These are phyloP conservation scores for Actinidia chinensis DNA, from an alignment of 179 eudicot species.

Conservation along the genomic window DNA sequence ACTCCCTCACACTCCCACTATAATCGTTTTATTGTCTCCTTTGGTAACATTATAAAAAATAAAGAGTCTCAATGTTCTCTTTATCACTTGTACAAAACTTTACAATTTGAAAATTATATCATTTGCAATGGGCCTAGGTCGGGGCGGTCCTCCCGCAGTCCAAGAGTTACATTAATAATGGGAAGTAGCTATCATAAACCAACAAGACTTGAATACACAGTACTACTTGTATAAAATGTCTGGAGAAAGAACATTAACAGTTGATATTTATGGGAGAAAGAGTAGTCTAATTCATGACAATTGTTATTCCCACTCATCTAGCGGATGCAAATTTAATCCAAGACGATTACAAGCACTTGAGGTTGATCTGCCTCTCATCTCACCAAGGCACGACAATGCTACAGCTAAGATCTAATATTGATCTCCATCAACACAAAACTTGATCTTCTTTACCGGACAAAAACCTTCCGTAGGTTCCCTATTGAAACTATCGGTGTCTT, in stretches of 20 bases:
- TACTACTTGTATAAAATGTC: background rate
- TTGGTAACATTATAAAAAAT: too few species aligned
- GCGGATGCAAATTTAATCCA: background rate
- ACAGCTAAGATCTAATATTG: background rate
- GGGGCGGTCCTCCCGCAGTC: too few species aligned
- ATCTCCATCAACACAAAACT: background rate
- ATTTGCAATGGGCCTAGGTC: too few species aligned
- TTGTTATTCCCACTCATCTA: too few species aligned
- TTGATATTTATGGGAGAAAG: background rate
- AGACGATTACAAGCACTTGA: background rate
- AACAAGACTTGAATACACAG: background rate
- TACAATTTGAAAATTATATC: too few species aligned
- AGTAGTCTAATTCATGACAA: background rate
- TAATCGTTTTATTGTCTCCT: too few species aligned
- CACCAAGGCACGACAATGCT: background rate
- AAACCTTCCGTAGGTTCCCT: background rate
- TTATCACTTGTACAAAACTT: too few species aligned
- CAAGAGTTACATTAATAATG: background rate
- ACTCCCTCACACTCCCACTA: too few species aligned
- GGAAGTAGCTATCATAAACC: background rate
- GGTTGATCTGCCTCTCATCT: background rate
- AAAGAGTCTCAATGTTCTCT: too few species aligned
- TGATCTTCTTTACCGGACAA: background rate
- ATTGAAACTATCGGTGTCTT: slow-evolving; percentile 29
- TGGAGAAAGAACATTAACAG: background rate